Evolutionary conservation across 1,284 basidiomycete genomes (phyloP).

Genomic region (Tranzscheliella williamsii): DNA sequence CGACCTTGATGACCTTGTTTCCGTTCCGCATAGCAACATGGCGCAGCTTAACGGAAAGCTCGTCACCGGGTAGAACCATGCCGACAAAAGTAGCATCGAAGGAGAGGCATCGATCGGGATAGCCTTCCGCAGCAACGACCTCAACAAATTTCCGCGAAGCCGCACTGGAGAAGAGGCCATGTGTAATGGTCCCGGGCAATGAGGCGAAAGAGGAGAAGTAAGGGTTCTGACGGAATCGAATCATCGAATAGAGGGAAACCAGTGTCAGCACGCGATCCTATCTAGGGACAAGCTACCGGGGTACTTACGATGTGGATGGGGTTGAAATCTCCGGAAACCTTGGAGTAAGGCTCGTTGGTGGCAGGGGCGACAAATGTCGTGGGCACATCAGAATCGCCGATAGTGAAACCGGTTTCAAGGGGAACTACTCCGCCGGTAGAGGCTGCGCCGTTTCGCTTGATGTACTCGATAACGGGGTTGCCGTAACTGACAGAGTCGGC

Average conservation of each 20-base stretch:
- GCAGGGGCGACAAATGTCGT: conserved; percentile 64
- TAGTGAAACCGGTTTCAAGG: conserved; percentile 68
- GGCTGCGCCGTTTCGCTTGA: conserved; percentile 82
- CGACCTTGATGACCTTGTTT: conserved; percentile 81
- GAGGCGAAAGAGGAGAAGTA: conserved; percentile 94
- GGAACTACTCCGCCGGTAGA: conserved; percentile 74
- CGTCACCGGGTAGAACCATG: conserved; percentile 94
- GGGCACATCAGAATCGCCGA: conserved; percentile 29
- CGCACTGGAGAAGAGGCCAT: conserved; percentile 95
- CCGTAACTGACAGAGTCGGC: conserved; percentile 62
- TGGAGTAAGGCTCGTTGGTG: conserved; percentile 91
- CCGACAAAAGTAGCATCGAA: conserved; percentile 73
- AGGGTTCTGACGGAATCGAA: conserved; percentile 75
- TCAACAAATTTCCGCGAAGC: conserved; percentile 91
- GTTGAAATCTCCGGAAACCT: conserved; percentile 93
- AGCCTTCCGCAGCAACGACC: conserved; percentile 88
- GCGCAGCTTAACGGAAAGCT: conserved; percentile 78
- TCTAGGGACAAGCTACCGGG: no score
- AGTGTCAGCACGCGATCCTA: background rate
- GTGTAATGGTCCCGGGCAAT: conserved; percentile 94
- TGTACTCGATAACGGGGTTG: conserved; percentile 90
- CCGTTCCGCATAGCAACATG: conserved; percentile 53
- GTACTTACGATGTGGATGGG: conserved; percentile 97
- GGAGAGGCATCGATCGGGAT: conserved; percentile 71
- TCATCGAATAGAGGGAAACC: conserved; percentile 1